A percentile compares a stretch with the other conserved stretches of the same genome.
Evolutionary conservation across 306 rosid species (phyloP).

Genomic region (Hylodesmum podocarpum): DNA sequence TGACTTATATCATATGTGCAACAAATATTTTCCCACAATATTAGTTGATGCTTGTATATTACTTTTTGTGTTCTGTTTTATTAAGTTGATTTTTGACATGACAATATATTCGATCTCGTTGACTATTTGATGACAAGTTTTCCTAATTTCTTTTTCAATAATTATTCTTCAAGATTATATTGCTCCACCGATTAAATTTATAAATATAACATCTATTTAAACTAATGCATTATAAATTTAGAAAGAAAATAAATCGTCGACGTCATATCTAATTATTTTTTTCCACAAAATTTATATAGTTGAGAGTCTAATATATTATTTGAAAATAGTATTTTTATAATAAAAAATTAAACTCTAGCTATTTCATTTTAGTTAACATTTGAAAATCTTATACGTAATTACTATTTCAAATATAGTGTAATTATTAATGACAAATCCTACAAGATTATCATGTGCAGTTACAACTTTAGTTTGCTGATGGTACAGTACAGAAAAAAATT

Average conservation of each 20-base stretch:
- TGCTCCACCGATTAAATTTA: background rate
- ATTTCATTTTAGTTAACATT: background rate
- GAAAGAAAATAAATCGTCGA: background rate
- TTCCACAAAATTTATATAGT: background rate
- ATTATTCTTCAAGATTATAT: background rate
- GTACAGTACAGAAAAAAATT: too few relatives aligned
- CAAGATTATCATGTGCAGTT: background rate
- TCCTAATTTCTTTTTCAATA: background rate
- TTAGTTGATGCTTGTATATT: background rate
- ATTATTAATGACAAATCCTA: background rate
- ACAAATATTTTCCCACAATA: background rate
- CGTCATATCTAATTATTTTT: background rate
- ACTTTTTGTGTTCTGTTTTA: background rate
- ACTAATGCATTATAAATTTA: background rate
- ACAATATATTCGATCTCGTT: slow-evolving; percentile 26
- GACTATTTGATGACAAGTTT: background rate
- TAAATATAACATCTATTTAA: background rate
- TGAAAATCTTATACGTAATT: background rate
- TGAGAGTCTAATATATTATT: background rate
- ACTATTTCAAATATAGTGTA: background rate
- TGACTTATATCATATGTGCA: background rate
- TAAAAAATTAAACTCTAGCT: background rate
- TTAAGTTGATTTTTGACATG: slow-evolving; percentile 7
- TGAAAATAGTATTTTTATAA: background rate
- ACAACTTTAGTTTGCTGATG: too few relatives aligned